phyloP scores from a whole-genome alignment of 352 stramenopile genomes.

The Pelagophyceae sp. region DNA sequence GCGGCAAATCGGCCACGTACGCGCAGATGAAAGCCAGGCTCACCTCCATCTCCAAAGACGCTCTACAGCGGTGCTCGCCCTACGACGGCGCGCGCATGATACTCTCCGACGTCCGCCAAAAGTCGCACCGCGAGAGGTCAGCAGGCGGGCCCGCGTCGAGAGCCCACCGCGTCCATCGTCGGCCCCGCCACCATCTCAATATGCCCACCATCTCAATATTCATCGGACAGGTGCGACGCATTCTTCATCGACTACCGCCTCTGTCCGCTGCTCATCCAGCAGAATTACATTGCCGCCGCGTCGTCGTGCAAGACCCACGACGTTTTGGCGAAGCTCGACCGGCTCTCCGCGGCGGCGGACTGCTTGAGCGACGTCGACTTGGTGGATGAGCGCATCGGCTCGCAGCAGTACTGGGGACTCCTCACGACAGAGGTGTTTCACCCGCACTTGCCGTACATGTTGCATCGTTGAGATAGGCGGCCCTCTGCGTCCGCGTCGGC shows the following conservation, averaged over 20 bases:
- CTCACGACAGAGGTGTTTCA: constrained; percentile 60
- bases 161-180: constrained; percentile 44
- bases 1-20: constrained; percentile 37
- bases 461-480: too few species aligned
- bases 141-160: too few species aligned
- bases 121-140: too few species aligned
- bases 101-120: constrained; percentile 48
- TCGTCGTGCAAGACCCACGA: constrained; percentile 48
- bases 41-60: constrained; percentile 55
- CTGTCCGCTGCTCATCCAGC: constrained; percentile 89
- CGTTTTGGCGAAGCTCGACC: constrained; percentile 50
- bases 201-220: too few species aligned
- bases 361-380: constrained; percentile 72
- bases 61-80: constrained; percentile 78
- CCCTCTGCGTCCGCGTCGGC: constrained; percentile 74
- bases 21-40: constrained; percentile 49
- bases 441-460: too few species aligned
- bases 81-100: constrained; percentile 89
- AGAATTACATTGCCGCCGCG: constrained; percentile 66
- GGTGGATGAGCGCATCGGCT: constrained; percentile 52
- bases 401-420: constrained; percentile 65
- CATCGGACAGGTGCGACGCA: constrained; percentile 77
- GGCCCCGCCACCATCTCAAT: constrained; percentile 32
- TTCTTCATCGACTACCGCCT: constrained; percentile 99
- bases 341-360: constrained; percentile 65